Conservation (phyloP, 2,329 filamentous ascomycete species). For the Botryotinia convoluta region DNA sequence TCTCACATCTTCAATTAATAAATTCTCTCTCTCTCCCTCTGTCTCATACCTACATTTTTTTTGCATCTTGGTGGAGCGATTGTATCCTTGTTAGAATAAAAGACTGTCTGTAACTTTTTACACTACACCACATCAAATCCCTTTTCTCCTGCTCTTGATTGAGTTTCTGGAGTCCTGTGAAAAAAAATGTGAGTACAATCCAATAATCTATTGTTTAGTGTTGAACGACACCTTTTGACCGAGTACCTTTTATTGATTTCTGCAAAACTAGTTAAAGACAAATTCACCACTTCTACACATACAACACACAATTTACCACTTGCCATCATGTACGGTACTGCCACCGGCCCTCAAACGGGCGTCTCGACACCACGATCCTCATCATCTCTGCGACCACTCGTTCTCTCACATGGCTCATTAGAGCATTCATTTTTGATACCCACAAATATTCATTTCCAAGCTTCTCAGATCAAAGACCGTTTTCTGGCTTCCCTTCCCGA, state of each 20-base stretch:
- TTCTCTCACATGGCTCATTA: constrained; percentile 87
- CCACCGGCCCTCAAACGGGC: constrained; percentile 85
- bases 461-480: constrained; percentile 86
- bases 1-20: not conserved
- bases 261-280: constrained; percentile 18
- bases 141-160: constrained; percentile 40
- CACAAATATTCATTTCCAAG: constrained; percentile 93
- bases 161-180: constrained; percentile 37
- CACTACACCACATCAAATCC: constrained; percentile 10
- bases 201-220: not conserved
- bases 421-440: constrained; percentile 96
- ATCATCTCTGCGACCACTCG: constrained; percentile 86
- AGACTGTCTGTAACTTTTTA: constrained; percentile 19
- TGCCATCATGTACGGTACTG: constrained; percentile 77
- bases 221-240: too few species aligned
- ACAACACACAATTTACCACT: constrained; percentile 5
- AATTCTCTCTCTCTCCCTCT: not conserved
- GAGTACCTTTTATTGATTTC: not conserved
- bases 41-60: constrained; percentile 18
- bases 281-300: constrained; percentile 15
- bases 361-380: constrained; percentile 95
- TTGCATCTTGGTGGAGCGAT: constrained; percentile 21
- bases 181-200: constrained; percentile 26
- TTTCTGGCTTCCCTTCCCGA: constrained; percentile 82
- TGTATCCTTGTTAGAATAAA: constrained; percentile 15